Percentiles rank a stretch among this genome's conserved stretches.
phyloP scores from a whole-genome alignment of 345 rosid genomes.

The Iberis pinnata region DNA sequence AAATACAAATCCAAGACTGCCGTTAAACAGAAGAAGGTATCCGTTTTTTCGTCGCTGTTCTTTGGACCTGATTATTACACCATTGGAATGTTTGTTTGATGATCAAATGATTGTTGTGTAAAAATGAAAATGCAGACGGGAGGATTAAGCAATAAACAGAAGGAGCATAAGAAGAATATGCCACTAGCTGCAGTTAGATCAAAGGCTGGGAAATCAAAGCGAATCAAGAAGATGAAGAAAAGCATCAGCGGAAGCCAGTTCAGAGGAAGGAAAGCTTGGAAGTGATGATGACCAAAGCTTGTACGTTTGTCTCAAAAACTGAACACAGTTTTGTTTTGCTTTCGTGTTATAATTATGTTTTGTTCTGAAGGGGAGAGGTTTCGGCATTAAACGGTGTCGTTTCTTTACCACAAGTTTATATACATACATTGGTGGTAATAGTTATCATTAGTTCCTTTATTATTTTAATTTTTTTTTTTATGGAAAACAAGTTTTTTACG shows the following conservation, averaged over 20 bases:
- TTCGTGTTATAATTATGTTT: no score
- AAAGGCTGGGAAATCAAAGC: conserved; percentile 45
- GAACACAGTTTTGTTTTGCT: conserved; percentile 14
- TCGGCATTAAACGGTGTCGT: no score
- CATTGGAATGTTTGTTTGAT: conserved; percentile 1
- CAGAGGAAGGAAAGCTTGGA: conserved; percentile 91
- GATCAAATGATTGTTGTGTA: background rate
- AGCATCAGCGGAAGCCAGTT: conserved; percentile 55
- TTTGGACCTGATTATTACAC: background rate
- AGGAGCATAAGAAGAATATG: conserved; percentile 81
- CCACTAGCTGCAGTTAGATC: conserved; percentile 73
- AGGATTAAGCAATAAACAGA: conserved; percentile 74
- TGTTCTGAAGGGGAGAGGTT: no score
- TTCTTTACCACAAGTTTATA: no score
- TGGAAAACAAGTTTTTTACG: no score
- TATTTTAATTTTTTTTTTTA: no score
- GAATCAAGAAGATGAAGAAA: conserved; percentile 43
- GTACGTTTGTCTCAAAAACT: conserved; percentile 10
- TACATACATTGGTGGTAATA: no score
- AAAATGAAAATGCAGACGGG: conserved; percentile 49
- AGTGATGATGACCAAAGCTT: conserved; percentile 25
- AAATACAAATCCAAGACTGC: conserved; percentile 67
- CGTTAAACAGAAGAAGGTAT: conserved; percentile 77
- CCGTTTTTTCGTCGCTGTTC: background rate
- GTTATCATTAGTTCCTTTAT: no score